Base-by-base conservation (phyloP, 2,329 filamentous ascomycete species). In the Claviceps capensis region DNA sequence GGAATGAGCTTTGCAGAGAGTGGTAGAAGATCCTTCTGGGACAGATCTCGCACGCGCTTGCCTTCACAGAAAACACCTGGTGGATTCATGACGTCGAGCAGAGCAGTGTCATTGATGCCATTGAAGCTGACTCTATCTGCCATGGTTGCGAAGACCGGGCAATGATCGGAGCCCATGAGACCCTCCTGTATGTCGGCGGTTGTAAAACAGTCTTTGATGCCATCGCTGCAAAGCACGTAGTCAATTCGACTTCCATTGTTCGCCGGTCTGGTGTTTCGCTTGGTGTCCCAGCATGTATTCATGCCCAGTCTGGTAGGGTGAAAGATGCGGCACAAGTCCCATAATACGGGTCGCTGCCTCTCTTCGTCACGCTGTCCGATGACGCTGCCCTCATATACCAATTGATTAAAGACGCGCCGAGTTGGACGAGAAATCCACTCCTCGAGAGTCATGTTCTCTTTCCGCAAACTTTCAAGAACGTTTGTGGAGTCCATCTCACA, bases 261-360 rank as follows among this genome's bases (percentile, higher is more conserved):
- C 2, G 87, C 89, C 3, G 91, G 91, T n/a, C 93, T 77, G n/a
- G 88, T 87, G 66, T 97, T 97, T 62, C 89, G 86, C 65, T 86
- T 90, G 49, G 88, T 90, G 57, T 97, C 89, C 91, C 91, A 97
- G 65, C 91, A 95, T 0, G 93, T 97, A 65, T 88, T 97, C 93
- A 98, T 97, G 55, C 88, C 88, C 55, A 75, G 73, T 41, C 93
- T 78, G n/a, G 72, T 69, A 0, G 87, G 85, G 62, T 96, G 86
- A 62, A 90, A 94, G 26, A 78, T 79, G 48, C 93, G 79, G 59
- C 86, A 90, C 17, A 94, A 73, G 68, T 98, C 93, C 77, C 85
- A 87, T 42, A 97, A 70, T 1, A 90, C 78, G 2, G 88, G 80
- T 13, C 74, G 60, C 62, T 90, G 83, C 57, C 85, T 76, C 0